Conservation (phyloP, 345 rosid species). For the Aegle marmelos region DNA sequence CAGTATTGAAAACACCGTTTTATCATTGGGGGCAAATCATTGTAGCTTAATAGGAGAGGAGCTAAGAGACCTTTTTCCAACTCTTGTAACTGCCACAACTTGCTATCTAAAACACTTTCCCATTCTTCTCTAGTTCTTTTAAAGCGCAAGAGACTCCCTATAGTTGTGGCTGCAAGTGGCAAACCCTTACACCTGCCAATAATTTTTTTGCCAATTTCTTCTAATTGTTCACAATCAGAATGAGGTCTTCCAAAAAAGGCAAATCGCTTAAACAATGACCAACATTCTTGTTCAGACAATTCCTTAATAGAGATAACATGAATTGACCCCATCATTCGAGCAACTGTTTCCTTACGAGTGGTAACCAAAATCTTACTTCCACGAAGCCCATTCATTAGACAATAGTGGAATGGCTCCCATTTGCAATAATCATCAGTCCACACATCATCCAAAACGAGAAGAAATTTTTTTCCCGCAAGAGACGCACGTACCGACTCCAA, state of each 20-base stretch:
- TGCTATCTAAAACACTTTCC: not conserved
- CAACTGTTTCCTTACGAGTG: not conserved
- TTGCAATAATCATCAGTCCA: not conserved
- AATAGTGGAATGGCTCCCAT: not conserved
- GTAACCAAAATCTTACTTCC: conserved; percentile 8
- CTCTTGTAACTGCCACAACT: not conserved
- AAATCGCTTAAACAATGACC: not conserved
- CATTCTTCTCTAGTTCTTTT: not conserved
- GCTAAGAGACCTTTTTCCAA: not conserved
- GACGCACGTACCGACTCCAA: not conserved
- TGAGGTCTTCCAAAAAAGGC: not conserved
- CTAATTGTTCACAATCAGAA: not conserved
- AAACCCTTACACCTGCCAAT: not conserved
- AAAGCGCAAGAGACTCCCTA: not conserved
- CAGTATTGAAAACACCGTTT: not conserved
- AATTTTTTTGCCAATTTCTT: not conserved
- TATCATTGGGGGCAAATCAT: not conserved
- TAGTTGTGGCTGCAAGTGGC: not conserved
- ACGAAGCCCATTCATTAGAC: not conserved
- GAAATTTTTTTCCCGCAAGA: not conserved
- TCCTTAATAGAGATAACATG: not conserved
- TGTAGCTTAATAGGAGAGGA: not conserved
- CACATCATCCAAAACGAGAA: not conserved
- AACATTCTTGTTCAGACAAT: not conserved
- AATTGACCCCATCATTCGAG: not conserved